These are phyloP conservation scores for Mollisiaceae sp. DNA, from an alignment of 2,329 filamentous ascomycete species.

Conservation along the genomic window DNA sequence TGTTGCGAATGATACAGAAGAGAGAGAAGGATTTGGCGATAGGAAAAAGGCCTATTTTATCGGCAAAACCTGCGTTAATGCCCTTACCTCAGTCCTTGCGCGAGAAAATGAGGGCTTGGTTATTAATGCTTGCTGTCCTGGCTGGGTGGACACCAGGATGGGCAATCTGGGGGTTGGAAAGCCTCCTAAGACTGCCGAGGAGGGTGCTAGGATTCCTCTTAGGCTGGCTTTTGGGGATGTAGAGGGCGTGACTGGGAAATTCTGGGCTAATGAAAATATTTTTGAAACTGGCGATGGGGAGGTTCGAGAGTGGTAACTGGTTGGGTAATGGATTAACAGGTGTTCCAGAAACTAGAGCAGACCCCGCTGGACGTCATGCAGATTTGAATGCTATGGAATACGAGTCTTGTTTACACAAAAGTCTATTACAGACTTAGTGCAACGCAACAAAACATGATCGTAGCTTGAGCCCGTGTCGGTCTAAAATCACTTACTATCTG, in stretches of 20 bases:
- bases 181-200: conserved; percentile 7
- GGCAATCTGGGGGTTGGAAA: conserved; percentile 13
- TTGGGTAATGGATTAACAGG: background rate
- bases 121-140: conserved; percentile 21
- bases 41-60: conserved; percentile 11
- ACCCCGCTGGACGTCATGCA: background rate
- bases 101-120: conserved; percentile 17
- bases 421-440: too few relatives aligned
- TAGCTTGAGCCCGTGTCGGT: too few relatives aligned
- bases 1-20: conserved; percentile 11
- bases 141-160: conserved; percentile 16
- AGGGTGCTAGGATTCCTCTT: conserved; percentile 19
- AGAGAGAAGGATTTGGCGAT: conserved; percentile 10
- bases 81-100: conserved; percentile 13
- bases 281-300: conserved; percentile 20
- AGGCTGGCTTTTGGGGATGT: conserved; percentile 18
- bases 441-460: too few relatives aligned
- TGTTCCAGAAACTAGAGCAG: background rate
- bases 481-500: too few relatives aligned
- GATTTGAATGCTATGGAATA: background rate
- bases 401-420: too few relatives aligned
- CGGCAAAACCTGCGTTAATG: conserved; percentile 20
- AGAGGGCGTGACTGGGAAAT: conserved; percentile 13
- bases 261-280: conserved; percentile 20
- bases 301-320: conserved; percentile 16